Percentiles rank a stretch among this genome's conserved stretches.
Evolutionary conservation across 306 rosid genomes (phyloP).

Genomic region (Crataegus laevigata): DNA sequence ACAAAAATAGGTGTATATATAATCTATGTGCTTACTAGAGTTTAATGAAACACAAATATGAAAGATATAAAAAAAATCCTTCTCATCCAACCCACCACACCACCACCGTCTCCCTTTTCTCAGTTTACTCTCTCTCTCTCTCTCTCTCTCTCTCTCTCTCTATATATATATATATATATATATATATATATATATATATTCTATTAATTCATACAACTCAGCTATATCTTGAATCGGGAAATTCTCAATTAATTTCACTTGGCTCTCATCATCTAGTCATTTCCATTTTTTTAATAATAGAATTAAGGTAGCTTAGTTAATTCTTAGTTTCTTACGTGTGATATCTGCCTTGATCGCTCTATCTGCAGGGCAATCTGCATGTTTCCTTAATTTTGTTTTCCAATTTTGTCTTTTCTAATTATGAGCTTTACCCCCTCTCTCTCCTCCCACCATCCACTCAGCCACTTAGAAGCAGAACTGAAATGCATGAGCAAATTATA

Average conservation of each 20-base stretch:
- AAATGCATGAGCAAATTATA: slow-evolving; percentile 21
- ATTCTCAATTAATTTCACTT: neutral
- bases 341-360: neutral
- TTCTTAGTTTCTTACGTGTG: neutral
- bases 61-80: neutral
- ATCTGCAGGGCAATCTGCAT: slow-evolving; percentile 14
- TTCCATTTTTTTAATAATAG: neutral
- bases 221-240: neutral
- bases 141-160: neutral
- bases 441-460: neutral
- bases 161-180: neutral
- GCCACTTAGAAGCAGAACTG: slow-evolving; percentile 11
- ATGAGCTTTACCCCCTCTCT: slow-evolving; percentile 10
- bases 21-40: neutral
- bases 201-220: neutral
- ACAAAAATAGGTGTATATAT: neutral
- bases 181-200: neutral
- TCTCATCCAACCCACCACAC: neutral
- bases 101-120: neutral
- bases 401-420: slow-evolving; percentile 18
- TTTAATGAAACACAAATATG: neutral
- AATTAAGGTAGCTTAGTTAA: neutral
- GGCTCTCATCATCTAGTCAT: neutral
- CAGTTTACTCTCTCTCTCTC: too few species aligned
- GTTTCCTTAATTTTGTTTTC: slow-evolving; percentile 26